Evolutionary conservation across 1,139 yeast genomes (phyloP).

Genomic region (Pichia cactophila): DNA sequence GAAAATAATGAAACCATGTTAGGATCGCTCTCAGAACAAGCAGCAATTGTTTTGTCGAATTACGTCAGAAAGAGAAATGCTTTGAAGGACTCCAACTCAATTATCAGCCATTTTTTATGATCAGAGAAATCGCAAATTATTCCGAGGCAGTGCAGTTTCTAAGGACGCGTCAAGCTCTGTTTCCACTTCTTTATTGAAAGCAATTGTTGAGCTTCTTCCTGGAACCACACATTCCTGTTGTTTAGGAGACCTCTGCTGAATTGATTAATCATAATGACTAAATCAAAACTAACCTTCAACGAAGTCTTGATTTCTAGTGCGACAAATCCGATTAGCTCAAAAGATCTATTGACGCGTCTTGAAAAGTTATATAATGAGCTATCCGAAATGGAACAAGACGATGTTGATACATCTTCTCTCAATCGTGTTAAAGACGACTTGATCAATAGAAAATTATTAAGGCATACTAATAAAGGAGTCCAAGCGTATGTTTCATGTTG

Average conservation of each 20-base stretch:
- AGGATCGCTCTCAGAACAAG: neutral
- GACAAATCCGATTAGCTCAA: slow-evolving; percentile 47
- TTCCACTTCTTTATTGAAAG: too few species aligned
- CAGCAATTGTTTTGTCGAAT: neutral
- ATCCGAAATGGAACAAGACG: slow-evolving; percentile 53
- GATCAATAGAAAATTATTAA: slow-evolving; percentile 49
- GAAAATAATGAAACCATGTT: neutral
- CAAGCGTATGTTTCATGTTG: slow-evolving; percentile 70
- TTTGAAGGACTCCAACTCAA: neutral
- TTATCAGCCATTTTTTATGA: too few species aligned
- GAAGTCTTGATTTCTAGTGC: slow-evolving; percentile 42
- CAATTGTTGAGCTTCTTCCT: too few species aligned
- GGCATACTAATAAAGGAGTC: slow-evolving; percentile 61
- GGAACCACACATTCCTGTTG: too few species aligned
- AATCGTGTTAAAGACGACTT: slow-evolving; percentile 45
- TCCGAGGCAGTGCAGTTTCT: neutral
- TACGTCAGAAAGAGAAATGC: too few species aligned
- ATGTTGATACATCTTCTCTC: slow-evolving; percentile 33
- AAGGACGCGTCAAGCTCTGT: neutral
- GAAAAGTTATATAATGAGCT: slow-evolving; percentile 50
- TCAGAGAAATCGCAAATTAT: neutral
- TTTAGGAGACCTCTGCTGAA: too few species aligned
- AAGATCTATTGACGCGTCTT: slow-evolving; percentile 44
- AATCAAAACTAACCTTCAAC: slow-evolving; percentile 3
- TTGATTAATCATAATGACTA: too few species aligned